Percentiles rank a stretch among this genome's conserved stretches.
phyloP scores from a whole-genome alignment of 2,329 filamentous ascomycete species.

The Monosporascus sp. region DNA sequence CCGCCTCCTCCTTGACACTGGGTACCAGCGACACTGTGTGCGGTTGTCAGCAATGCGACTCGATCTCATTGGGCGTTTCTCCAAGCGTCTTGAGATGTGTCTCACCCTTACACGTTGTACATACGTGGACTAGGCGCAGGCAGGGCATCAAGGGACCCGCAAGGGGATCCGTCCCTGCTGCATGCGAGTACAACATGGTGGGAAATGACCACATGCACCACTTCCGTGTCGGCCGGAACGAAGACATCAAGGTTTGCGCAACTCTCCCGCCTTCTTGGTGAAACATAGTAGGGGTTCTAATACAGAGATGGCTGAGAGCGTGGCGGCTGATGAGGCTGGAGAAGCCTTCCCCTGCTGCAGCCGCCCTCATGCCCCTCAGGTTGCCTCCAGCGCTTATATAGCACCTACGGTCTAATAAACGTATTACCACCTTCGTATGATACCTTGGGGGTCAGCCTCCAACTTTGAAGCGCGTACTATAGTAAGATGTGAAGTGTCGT shows the following conservation, averaged over 20 bases:
- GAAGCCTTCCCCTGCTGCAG: too few relatives aligned
- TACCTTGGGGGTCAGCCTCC: too few relatives aligned
- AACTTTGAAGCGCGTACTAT: too few relatives aligned
- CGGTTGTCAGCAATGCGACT: background rate
- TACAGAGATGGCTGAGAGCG: slow-evolving; percentile 1
- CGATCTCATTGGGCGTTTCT: background rate
- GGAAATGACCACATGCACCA: background rate
- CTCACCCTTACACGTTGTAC: background rate
- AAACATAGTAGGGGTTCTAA: background rate
- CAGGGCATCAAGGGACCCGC: background rate
- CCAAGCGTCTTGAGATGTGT: background rate
- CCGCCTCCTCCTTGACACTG: background rate
- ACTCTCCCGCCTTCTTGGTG: background rate
- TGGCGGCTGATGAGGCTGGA: too few relatives aligned
- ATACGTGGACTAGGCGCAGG: background rate
- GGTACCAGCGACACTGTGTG: background rate
- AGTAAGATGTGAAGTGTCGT: too few relatives aligned
- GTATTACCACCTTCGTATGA: too few relatives aligned
- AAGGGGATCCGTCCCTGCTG: background rate
- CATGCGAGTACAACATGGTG: background rate
- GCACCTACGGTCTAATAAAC: too few relatives aligned
- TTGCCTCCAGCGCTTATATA: too few relatives aligned
- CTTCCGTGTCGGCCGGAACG: background rate
- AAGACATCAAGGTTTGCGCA: too few relatives aligned
- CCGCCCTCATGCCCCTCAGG: too few relatives aligned